These are phyloP conservation scores for Picochlorum sp. DNA, from an alignment of 139 green algal genomes.

Conservation along the genomic window DNA sequence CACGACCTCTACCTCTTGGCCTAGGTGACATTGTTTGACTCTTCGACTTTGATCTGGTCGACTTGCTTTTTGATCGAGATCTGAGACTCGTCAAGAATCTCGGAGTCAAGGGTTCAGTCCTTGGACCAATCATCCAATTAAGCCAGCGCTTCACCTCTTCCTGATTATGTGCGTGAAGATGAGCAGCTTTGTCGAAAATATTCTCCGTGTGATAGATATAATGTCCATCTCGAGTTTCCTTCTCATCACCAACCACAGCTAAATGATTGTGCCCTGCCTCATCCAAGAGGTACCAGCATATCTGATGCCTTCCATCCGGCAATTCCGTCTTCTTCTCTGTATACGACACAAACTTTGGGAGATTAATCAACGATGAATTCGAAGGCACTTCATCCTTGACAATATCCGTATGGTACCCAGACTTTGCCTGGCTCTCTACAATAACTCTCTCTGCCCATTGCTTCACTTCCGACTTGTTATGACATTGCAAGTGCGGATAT, in stretches of 20 bases:
- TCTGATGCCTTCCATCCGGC: constrained; percentile 20
- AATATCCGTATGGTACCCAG: constrained; percentile 21
- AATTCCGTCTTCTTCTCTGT: constrained; percentile 24
- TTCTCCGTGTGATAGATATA: constrained; percentile 36
- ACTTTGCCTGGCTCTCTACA: constrained; percentile 11
- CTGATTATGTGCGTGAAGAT: constrained; percentile 17
- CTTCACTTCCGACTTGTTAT: constrained; percentile 24
- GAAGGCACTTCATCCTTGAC: constrained; percentile 25
- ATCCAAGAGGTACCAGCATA: constrained; percentile 38
- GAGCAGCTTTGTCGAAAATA: constrained; percentile 15
- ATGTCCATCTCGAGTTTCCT: constrained; percentile 44
- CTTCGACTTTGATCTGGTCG: background rate
- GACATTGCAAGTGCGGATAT: constrained; percentile 24
- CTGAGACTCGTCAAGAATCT: background rate
- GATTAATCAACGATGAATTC: constrained; percentile 1
- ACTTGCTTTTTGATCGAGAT: background rate
- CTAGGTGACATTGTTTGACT: background rate
- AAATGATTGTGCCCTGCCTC: constrained; percentile 20
- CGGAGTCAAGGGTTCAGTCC: background rate
- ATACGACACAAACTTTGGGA: constrained; percentile 34
- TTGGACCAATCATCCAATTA: constrained; percentile 1
- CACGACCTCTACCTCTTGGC: background rate
- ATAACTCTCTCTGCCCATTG: constrained; percentile 30
- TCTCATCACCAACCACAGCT: constrained; percentile 35
- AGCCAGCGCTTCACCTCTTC: constrained; percentile 10